phyloP scores from a whole-genome alignment of 78 protist species.

The Dictyostelium brefeldianum region DNA sequence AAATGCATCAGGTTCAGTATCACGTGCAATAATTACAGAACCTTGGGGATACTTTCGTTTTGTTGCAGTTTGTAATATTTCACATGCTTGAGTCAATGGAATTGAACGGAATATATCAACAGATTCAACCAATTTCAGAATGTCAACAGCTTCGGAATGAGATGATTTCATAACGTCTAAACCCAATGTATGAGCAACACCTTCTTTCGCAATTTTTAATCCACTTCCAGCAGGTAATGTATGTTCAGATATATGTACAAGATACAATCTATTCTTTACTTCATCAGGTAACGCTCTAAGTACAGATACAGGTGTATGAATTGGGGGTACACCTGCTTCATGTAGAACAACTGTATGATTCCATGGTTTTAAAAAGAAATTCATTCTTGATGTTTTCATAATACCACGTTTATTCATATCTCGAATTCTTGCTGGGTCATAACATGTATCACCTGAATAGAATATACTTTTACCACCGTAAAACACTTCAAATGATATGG shows the following conservation, averaged over 20 bases:
- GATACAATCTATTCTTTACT: conserved; percentile 51
- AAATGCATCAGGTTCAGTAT: conserved; percentile 76
- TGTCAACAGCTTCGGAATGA: conserved; percentile 70
- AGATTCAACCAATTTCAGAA: conserved; percentile 48
- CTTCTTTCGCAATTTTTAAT: conserved; percentile 71
- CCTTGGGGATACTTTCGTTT: conserved; percentile 46
- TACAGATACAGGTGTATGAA: conserved; percentile 86
- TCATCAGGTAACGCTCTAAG: conserved; percentile 48
- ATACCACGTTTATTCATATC: conserved; percentile 54
- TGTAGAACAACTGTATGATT: conserved; percentile 86
- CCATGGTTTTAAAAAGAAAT: conserved; percentile 83
- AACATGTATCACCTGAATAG: conserved; percentile 79
- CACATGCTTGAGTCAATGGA: conserved; percentile 65
- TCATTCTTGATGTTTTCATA: conserved; percentile 63
- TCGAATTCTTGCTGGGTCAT: conserved; percentile 68
- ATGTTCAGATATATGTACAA: conserved; percentile 73
- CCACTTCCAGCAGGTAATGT: conserved; percentile 46
- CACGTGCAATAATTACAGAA: conserved; percentile 60
- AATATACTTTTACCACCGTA: conserved; percentile 79
- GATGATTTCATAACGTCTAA: conserved; percentile 56
- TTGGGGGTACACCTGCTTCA: conserved; percentile 91
- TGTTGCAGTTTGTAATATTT: conserved; percentile 64
- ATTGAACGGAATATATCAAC: conserved; percentile 73
- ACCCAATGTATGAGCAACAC: conserved; percentile 56
- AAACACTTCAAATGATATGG: conserved; percentile 74